Percentiles rank a stretch among this genome's conserved stretches.
Evolutionary conservation across 2,329 filamentous ascomycete genomes (phyloP).

Genomic region (Clonostachys rosea): DNA sequence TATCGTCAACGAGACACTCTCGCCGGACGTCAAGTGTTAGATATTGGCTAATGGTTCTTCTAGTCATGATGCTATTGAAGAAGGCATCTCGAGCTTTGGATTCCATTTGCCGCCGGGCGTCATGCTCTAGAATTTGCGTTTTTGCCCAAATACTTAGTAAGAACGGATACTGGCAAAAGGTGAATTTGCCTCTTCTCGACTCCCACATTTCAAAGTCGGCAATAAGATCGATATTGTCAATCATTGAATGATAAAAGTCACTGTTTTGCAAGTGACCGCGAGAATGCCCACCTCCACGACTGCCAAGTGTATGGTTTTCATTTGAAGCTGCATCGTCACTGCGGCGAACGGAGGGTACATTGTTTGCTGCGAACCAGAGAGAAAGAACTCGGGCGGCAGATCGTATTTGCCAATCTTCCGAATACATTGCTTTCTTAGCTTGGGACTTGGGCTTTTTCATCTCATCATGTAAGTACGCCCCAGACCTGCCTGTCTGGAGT

Average conservation of each 20-base stretch:
- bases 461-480: constrained; percentile 74
- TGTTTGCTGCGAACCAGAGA: constrained; percentile 79
- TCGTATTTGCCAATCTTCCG: constrained; percentile 86
- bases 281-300: background rate
- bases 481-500: constrained; percentile 60
- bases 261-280: constrained; percentile 57
- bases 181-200: constrained; percentile 65
- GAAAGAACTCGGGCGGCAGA: constrained; percentile 77
- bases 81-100: constrained; percentile 84
- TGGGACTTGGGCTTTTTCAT: constrained; percentile 56
- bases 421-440: constrained; percentile 56
- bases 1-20: constrained; percentile 86
- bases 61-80: constrained; percentile 80
- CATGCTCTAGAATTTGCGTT: constrained; percentile 83
- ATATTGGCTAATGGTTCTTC: constrained; percentile 70
- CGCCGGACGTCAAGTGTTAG: constrained; percentile 73
- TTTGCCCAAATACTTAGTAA: constrained; percentile 90
- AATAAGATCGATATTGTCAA: constrained; percentile 83
- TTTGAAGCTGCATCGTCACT: constrained; percentile 11
- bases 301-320: no score
- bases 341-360: constrained; percentile 34
- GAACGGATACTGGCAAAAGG: constrained; percentile 91
- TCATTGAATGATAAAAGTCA: constrained; percentile 81
- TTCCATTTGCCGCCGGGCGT: constrained; percentile 85
- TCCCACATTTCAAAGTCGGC: constrained; percentile 89